Percentiles rank a stretch among this genome's conserved stretches.
phyloP scores from a whole-genome alignment of 495 filamentous ascomycete genomes.

The Aspergillus heteromorphus region DNA sequence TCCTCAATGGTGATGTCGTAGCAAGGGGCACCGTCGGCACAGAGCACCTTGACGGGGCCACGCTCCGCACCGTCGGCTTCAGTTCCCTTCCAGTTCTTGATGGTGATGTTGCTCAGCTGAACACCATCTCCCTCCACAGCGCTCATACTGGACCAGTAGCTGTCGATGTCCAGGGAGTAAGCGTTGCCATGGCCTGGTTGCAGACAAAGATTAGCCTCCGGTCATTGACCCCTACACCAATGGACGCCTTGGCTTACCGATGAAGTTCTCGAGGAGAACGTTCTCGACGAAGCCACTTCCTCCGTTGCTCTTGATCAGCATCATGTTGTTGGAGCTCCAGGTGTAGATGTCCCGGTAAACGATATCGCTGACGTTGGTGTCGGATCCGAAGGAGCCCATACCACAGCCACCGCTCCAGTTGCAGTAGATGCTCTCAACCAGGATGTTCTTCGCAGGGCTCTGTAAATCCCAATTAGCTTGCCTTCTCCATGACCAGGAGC shows the following conservation, averaged over 20 bases:
- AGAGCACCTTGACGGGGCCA: conserved; percentile 47
- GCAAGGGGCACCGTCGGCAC: conserved; percentile 44
- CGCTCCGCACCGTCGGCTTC: conserved; percentile 43
- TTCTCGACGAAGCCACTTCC: conserved; percentile 44
- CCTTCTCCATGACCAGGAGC: background rate
- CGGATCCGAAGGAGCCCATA: conserved; percentile 42
- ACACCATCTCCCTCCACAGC: conserved; percentile 42
- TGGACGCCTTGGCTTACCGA: conserved; percentile 23
- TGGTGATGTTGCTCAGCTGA: conserved; percentile 44
- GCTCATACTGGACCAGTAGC: conserved; percentile 44
- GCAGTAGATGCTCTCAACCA: conserved; percentile 54
- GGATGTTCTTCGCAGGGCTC: conserved; percentile 43
- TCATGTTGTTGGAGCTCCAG: conserved; percentile 53
- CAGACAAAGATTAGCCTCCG: background rate
- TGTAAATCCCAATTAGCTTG: conserved; percentile 13
- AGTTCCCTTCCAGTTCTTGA: conserved; percentile 55
- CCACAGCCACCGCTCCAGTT: conserved; percentile 53
- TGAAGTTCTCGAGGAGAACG: conserved; percentile 52
- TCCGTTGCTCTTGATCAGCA: conserved; percentile 58
- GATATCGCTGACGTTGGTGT: conserved; percentile 40
- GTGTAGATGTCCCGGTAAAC: conserved; percentile 49
- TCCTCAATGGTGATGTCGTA: conserved; percentile 47
- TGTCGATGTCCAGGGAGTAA: conserved; percentile 50
- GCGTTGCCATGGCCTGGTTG: conserved; percentile 43
- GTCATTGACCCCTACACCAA: background rate